Base-by-base conservation (phyloP, 2,329 filamentous ascomycete species). In the Xylaria sp. region DNA sequence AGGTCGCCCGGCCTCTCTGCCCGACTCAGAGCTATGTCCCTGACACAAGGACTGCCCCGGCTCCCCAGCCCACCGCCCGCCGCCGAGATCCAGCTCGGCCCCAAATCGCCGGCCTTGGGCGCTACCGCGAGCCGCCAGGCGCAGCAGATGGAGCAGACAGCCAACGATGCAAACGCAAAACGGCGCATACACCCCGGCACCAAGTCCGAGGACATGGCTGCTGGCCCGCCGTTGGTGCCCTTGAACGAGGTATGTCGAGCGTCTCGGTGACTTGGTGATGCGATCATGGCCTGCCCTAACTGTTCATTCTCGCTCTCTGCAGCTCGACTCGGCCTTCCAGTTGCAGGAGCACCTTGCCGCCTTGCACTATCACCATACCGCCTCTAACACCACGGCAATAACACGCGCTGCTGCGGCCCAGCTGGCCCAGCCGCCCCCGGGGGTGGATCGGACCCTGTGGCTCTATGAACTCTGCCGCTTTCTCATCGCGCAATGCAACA, bases 391-490 rank as follows among this genome's bases (percentile, higher is more conserved):
- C 33, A 79, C 85, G 43, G 87, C 94, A 6, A 89, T 98, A 67
- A 91, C 85, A 58, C 89, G 90, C 71, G 83, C 88, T 31, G 89
- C 91, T 41, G 93, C 95, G 10, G 79, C 85, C 56, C 84, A 88
- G 69, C 87, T 99, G 38, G 89, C 93, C 37, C 88, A 88, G 44
- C 90, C 93, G 21, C 95, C 95, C 0, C 84, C 88, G 21, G 89
- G 90, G 60, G 89, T 95, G 67, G 93, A 97, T 73, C 88, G 89
- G 67, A 92, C 91, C 9, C 85, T 98, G 43, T 99, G 95, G 95
- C 89, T 98, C 46, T 99, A 98, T 79, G 95, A 99, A 79, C 90
- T 99, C 51, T 97, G 93, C 73, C 93, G 95, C 63, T 97, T 98
- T 75, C 87, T 99, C 61, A 96, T 94, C 54, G 90, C 94, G 68